Conservation (phyloP, 345 rosid genomes). For the Bretschneidera sinensis region DNA sequence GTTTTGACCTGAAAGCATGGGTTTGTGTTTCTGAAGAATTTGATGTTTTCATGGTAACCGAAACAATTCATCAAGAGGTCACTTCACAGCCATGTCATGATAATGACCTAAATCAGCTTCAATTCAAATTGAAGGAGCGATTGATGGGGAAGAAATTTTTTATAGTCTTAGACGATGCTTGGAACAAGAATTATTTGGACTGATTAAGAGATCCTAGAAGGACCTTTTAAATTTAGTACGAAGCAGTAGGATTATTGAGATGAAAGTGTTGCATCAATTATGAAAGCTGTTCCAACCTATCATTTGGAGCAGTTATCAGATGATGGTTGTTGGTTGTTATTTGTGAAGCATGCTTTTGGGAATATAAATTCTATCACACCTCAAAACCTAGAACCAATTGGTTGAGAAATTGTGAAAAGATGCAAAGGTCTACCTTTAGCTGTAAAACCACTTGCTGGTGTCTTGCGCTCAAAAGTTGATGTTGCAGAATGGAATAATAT, state of each 20-base stretch:
- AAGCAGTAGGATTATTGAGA: slow-evolving; percentile 20
- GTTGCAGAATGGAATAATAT: slow-evolving; percentile 12
- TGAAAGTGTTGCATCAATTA: slow-evolving; percentile 19
- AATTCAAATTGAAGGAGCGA: slow-evolving; percentile 17
- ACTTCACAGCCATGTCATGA: slow-evolving; percentile 8
- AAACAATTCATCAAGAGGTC: slow-evolving; percentile 18
- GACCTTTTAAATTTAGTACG: slow-evolving; percentile 10
- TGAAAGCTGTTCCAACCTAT: slow-evolving; percentile 19
- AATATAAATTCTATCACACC: background rate
- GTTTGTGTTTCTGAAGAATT: slow-evolving; percentile 22
- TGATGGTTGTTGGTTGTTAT: slow-evolving; percentile 24
- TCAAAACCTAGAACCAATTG: background rate
- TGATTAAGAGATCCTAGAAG: slow-evolving; percentile 24
- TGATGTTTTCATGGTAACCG: slow-evolving; percentile 14
- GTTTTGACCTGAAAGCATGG: slow-evolving; percentile 25
- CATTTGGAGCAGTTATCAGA: slow-evolving; percentile 17
- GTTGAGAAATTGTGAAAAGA: too few species aligned
- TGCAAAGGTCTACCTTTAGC: too few species aligned
- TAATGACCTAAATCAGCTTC: slow-evolving; percentile 23
- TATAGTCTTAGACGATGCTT: slow-evolving; percentile 28
- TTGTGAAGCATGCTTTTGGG: too few species aligned
- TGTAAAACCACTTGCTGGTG: too few species aligned
- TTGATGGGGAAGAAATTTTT: slow-evolving; percentile 19
- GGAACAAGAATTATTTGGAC: slow-evolving; percentile 13
- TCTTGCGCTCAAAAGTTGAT: too few species aligned